These are phyloP conservation scores for Amauroascus niger DNA, from an alignment of 2,329 filamentous ascomycete species.

Conservation along the genomic window DNA sequence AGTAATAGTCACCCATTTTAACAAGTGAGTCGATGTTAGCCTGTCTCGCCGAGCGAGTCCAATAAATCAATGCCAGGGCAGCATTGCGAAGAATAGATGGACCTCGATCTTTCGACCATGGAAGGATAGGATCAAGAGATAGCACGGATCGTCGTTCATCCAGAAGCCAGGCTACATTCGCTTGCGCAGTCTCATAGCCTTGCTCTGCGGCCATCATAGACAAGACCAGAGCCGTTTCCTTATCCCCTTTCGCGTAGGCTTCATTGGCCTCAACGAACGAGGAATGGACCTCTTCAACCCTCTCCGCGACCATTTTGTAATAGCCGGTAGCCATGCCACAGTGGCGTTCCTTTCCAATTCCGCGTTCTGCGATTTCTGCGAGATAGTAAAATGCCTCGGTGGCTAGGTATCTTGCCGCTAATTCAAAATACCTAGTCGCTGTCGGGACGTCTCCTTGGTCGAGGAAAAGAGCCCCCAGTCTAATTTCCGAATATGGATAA, in stretches of 20 bases:
- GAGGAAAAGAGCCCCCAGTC: constrained; percentile 72
- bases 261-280: constrained; percentile 74
- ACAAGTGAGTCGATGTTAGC: constrained; percentile 87
- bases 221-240: constrained; percentile 67
- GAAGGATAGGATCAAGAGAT: constrained; percentile 47
- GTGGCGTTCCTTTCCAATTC: constrained; percentile 67
- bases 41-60: constrained; percentile 89
- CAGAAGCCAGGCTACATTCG: constrained; percentile 79
- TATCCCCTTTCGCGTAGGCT: constrained; percentile 68
- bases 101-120: constrained; percentile 34
- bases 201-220: constrained; percentile 87
- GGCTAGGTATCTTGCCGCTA: constrained; percentile 70
- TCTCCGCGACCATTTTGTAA: constrained; percentile 71
- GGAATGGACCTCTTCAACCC: constrained; percentile 61
- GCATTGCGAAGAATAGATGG: constrained; percentile 47
- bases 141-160: constrained; percentile 60
- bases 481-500: constrained; percentile 67
- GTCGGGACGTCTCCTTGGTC: constrained; percentile 77
- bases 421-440: constrained; percentile 77
- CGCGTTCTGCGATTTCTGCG: constrained; percentile 73
- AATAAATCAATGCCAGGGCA: constrained; percentile 73
- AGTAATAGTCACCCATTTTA: constrained; percentile 98
- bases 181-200: constrained; percentile 80
- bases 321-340: constrained; percentile 69
- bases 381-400: constrained; percentile 90